These are phyloP conservation scores for Polyporus tsugae DNA, from an alignment of 1,284 basidiomycete genomes.

Conservation along the genomic window DNA sequence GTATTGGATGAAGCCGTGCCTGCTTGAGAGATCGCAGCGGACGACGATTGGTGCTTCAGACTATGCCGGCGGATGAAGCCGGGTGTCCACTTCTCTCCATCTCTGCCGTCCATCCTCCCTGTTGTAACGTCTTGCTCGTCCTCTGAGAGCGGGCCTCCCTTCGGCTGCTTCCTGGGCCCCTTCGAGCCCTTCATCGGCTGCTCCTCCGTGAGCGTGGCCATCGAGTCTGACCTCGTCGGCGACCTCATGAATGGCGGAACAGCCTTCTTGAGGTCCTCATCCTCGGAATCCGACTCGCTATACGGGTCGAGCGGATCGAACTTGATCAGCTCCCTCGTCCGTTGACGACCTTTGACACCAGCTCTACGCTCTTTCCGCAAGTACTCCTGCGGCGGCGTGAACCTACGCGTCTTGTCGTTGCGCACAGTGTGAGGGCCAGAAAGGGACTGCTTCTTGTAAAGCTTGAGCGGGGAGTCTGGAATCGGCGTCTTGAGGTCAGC, in stretches of 20 bases:
- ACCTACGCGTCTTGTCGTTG: conserved; percentile 15
- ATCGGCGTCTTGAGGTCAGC: conserved; percentile 39
- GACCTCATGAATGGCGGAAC: conserved; percentile 26
- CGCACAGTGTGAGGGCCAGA: conserved; percentile 9
- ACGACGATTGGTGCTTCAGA: conserved; percentile 24
- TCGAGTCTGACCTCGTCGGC: conserved; percentile 28
- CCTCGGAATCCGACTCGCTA: conserved; percentile 44
- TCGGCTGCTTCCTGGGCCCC: neutral
- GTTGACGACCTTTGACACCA: conserved; percentile 33
- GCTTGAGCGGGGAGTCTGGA: conserved; percentile 34
- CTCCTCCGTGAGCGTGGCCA: conserved; percentile 30
- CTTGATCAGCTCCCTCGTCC: conserved; percentile 55
- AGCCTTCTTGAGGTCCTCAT: conserved; percentile 33
- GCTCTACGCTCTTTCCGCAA: conserved; percentile 38
- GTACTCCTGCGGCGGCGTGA: conserved; percentile 30
- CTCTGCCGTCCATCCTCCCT: conserved; percentile 4
- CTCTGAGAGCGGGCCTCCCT: conserved; percentile 23
- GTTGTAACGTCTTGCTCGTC: conserved; percentile 29
- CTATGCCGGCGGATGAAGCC: conserved; percentile 42
- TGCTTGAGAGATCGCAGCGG: conserved; percentile 23
- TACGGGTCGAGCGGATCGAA: conserved; percentile 52
- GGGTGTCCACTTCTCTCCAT: conserved; percentile 43
- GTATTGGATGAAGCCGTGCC: conserved; percentile 24
- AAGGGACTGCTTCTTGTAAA: conserved; percentile 35
- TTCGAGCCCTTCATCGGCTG: conserved; percentile 10